These are phyloP conservation scores for Hyaloperonospora brassicae DNA, from an alignment of 352 stramenopile species.

Conservation along the genomic window DNA sequence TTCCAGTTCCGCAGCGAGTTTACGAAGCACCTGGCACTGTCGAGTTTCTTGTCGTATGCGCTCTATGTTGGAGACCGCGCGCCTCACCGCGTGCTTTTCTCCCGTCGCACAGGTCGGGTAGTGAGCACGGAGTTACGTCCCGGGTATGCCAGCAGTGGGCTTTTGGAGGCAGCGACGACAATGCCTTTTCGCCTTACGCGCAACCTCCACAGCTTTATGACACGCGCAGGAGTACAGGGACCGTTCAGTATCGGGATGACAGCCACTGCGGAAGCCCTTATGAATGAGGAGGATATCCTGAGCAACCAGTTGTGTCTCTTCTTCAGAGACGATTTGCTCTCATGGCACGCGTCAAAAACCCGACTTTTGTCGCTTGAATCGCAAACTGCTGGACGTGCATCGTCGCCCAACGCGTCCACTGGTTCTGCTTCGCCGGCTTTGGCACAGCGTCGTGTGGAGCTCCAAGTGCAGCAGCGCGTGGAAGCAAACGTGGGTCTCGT, in stretches of 20 bases:
- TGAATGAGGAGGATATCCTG: slow-evolving; percentile 77
- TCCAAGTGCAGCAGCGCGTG: slow-evolving; percentile 76
- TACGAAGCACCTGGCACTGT: slow-evolving; percentile 78
- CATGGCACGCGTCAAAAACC: slow-evolving; percentile 85
- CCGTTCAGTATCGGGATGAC: slow-evolving; percentile 81
- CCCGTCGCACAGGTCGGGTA: slow-evolving; percentile 64
- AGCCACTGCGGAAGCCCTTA: slow-evolving; percentile 69
- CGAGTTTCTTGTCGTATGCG: slow-evolving; percentile 78
- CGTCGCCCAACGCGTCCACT: slow-evolving; percentile 15
- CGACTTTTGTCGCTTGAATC: slow-evolving; percentile 31
- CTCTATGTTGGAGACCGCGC: slow-evolving; percentile 81
- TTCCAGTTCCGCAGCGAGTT: slow-evolving; percentile 85
- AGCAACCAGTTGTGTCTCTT: slow-evolving; percentile 84
- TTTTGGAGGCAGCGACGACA: slow-evolving; percentile 65
- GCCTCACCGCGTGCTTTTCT: slow-evolving; percentile 80
- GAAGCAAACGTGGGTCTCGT: slow-evolving; percentile 82
- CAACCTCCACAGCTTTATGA: slow-evolving; percentile 86
- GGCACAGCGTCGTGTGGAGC: slow-evolving; percentile 56
- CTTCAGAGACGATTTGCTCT: slow-evolving; percentile 83
- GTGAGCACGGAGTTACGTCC: slow-evolving; percentile 81
- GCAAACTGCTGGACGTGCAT: slow-evolving; percentile 19
- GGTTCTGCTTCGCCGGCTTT: slow-evolving; percentile 22
- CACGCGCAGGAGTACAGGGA: slow-evolving; percentile 69
- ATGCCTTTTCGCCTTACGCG: slow-evolving; percentile 88
- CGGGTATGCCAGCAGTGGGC: slow-evolving; percentile 72